Percentiles rank a stretch among this genome's conserved stretches.
Evolutionary conservation across 2,329 filamentous ascomycete species (phyloP).

Genomic region (Cladophialophora immunda): DNA sequence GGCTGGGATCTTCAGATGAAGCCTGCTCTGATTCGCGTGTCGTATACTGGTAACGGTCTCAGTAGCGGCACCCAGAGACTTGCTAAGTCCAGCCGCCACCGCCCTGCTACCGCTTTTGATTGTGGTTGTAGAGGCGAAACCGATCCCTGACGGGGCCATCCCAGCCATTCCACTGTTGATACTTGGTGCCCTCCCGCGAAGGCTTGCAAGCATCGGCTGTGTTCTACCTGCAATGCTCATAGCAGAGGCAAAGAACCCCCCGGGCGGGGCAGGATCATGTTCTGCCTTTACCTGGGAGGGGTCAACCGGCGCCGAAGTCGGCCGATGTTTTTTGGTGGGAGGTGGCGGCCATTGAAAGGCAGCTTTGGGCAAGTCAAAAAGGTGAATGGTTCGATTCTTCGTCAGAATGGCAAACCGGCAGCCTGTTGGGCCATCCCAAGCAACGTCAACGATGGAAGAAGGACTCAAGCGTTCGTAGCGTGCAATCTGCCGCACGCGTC

Average conservation of each 20-base stretch:
- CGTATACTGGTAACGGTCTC: conserved; percentile 58
- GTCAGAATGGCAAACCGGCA: conserved; percentile 89
- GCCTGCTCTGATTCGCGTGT: conserved; percentile 58
- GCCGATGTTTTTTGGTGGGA: conserved; percentile 53
- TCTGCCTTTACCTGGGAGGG: conserved; percentile 47
- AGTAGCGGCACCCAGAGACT: conserved; percentile 58
- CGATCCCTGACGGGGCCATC: conserved; percentile 51
- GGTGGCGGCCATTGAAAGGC: conserved; percentile 88
- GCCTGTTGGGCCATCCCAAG: conserved; percentile 82
- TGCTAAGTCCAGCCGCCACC: conserved; percentile 59
- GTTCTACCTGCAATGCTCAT: conserved; percentile 71
- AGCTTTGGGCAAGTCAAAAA: conserved; percentile 83
- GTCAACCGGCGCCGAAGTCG: conserved; percentile 44
- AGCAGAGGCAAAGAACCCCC: conserved; percentile 71
- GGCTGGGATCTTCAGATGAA: conserved; percentile 54
- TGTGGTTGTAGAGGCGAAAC: conserved; percentile 56
- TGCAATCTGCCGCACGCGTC: conserved; percentile 78
- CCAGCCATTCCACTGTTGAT: conserved; percentile 54
- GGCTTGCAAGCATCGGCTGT: conserved; percentile 72
- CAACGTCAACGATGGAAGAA: conserved; percentile 87
- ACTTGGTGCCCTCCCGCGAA: conserved; percentile 63
- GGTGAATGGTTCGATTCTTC: conserved; percentile 92
- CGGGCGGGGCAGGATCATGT: conserved; percentile 54
- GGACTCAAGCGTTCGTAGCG: conserved; percentile 92
- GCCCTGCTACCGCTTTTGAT: conserved; percentile 57